Base-by-base conservation (phyloP, 805 yeast genomes). In the Candida oleophila region DNA sequence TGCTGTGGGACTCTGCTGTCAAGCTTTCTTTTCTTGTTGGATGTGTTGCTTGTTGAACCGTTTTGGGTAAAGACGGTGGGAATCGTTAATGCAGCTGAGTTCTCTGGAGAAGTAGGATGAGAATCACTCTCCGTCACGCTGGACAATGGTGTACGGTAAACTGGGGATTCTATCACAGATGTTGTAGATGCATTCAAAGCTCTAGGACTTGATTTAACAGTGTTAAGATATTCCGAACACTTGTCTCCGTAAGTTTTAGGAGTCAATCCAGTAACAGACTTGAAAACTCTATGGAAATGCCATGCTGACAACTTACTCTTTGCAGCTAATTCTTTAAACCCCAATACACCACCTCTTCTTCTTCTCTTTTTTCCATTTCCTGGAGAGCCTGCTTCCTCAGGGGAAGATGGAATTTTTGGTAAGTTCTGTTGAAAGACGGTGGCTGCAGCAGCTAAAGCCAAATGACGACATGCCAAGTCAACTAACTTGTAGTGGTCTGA, bases 281-380 rank as follows among this genome's bases (percentile, higher is more conserved):
- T 85, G 73, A 89, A 89, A 20, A 89, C 96, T 43, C 96, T 73
- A 71, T 89, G 96, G 66, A 89, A 89, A 65, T 89, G 96, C 96
- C 96, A 89, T 21, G 96, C 94, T 9, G 89, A 80, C 49, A 89
- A 75, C 54, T 85, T 85, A 8, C 90, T 83, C 60, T 89, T 86
- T 18, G 88, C 83, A 7, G 96, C 96, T 59, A 89, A 74, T 62
- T 89, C 96, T 63, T 88, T 87, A 70, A 89, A 89, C 0, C 91
- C 92, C 41, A 85, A 66, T 9, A 85, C 88, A 37, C 89, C 90
- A 16, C 92, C 92, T 64, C 89, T 74, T 71, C 87, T 79, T 61
- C 79, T 76, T 61, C 76, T 75, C 63, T 74, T 68, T 34, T 61
- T 59, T 18, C 49, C 50, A 14, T 53, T 48, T 2, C 46, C 15